Conservation (phyloP, 2,329 filamentous ascomycete genomes). For the Plenodomus tracheiphilus region DNA sequence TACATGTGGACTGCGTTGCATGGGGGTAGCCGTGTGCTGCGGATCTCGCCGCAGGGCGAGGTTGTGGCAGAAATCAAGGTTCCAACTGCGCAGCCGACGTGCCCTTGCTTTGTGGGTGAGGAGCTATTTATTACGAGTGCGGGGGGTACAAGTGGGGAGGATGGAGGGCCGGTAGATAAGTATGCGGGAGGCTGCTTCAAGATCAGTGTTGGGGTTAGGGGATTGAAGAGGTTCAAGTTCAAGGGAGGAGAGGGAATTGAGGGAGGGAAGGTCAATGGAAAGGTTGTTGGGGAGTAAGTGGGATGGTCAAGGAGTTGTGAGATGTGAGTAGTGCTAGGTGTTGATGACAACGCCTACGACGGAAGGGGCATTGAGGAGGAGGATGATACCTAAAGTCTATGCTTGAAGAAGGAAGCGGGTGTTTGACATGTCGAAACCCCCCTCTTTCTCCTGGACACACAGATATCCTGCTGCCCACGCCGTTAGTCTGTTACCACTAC, state of each 20-base stretch:
- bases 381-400: no score
- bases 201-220: slow-evolving; percentile 74
- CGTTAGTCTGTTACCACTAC: no score
- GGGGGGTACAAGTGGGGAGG: slow-evolving; percentile 43
- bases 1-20: slow-evolving; percentile 89
- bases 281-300: slow-evolving; percentile 29
- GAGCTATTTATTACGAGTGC: slow-evolving; percentile 80
- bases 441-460: no score
- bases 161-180: slow-evolving; percentile 66
- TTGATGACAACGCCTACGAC: no score
- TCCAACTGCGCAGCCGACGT: slow-evolving; percentile 80
- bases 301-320: no score
- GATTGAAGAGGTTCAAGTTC: slow-evolving; percentile 49
- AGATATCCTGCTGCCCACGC: no score
- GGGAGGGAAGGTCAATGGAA: slow-evolving; percentile 33
- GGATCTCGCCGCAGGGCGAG: slow-evolving; percentile 70
- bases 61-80: slow-evolving; percentile 74
- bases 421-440: no score
- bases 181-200: slow-evolving; percentile 73
- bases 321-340: no score
- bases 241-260: slow-evolving; percentile 35
- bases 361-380: no score
- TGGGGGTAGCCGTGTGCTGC: slow-evolving; percentile 73
- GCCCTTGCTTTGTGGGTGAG: slow-evolving; percentile 75
- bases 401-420: no score